These are phyloP conservation scores for Colletotrichum echinochloae DNA, from an alignment of 2,329 filamentous ascomycete genomes.

Conservation along the genomic window DNA sequence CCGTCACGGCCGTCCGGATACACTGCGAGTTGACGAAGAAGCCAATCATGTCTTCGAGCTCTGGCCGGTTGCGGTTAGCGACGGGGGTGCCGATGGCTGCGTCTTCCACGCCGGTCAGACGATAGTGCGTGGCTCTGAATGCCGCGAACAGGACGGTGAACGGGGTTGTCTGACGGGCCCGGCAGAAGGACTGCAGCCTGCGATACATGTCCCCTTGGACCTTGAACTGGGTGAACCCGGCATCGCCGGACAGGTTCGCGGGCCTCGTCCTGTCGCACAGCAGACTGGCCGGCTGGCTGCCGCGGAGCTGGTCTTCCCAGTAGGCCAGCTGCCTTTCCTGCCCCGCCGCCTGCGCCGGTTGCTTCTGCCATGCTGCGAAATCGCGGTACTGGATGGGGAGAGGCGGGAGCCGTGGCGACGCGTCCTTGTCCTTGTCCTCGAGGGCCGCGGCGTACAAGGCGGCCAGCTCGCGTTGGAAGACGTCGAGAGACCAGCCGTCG, in stretches of 20 bases:
- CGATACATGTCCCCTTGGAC: constrained; percentile 29
- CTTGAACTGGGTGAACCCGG: constrained; percentile 16
- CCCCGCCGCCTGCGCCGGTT: not conserved
- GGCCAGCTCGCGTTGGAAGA: not conserved
- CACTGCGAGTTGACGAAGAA: constrained; percentile 46
- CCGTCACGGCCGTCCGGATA: constrained; percentile 34
- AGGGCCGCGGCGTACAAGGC: not conserved
- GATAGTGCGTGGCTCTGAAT: constrained; percentile 38
- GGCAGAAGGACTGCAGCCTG: constrained; percentile 31
- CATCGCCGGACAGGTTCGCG: constrained; percentile 33
- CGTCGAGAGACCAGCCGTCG: constrained; percentile 26
- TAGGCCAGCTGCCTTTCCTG: not conserved
- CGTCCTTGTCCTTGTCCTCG: not conserved
- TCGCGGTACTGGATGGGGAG: constrained; percentile 17
- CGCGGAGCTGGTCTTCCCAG: constrained; percentile 47
- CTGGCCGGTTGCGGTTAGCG: constrained; percentile 31
- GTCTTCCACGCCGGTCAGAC: constrained; percentile 39
- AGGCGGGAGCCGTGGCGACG: not conserved
- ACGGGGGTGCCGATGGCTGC: constrained; percentile 35
- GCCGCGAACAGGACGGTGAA: constrained; percentile 36
- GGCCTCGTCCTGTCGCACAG: constrained; percentile 34
- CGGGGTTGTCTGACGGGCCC: constrained; percentile 8
- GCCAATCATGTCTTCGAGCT: constrained; percentile 39
- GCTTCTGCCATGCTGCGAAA: not conserved
- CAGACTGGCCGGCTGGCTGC: constrained; percentile 34